Evolutionary conservation across 2,329 filamentous ascomycete genomes (phyloP), one percentile per base, ranked within the genome.

Genomic region (Colletotrichum sp.): DNA sequence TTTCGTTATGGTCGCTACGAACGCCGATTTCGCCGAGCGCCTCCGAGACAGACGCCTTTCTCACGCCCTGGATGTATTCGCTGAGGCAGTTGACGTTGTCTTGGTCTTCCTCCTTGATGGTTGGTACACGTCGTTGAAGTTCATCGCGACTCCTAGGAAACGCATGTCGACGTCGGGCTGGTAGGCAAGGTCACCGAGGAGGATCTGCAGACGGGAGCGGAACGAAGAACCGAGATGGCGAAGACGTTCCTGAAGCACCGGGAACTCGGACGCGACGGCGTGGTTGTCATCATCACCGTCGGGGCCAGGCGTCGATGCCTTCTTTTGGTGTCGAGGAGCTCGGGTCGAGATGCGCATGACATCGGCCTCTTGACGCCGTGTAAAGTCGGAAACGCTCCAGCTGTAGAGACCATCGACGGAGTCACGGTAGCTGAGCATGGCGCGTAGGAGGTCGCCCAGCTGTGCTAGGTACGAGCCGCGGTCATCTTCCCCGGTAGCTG

Each of bases 91-190:
- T 24, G 68, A 75, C 7, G 80, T 78, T 8, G 80, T 76, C 84
- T 87, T 89, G 74, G 90, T 86, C 85, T 93, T 92, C 83, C 93
- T 91, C 80, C 93, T 89, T 60, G 93, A 91, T 16, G 95, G 94
- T 84, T 95, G 92, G 84, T 99, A 99, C 30, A 98, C 94, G 83
- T 99, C 96, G 85, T 99, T 99, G 85, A 99, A 99, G 86, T 99
- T 99, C 95, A 99, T 99, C 55, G 97, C 95, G 63, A 99, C 96
- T 52, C 95, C 97, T 79, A 99, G 86, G 88, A 99, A 99, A 71
- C 96, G 91, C 93, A 99, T 95, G 84, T 99, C 97, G 67, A 96
- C 93, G 83, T 99, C 97, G 1, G 96, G 94, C 85, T 99, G 96
- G 85, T 98, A 96, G 10, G 95, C 94, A 78, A 99, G 85, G 83